Evolutionary conservation across 2,329 filamentous ascomycete species (phyloP).

Genomic region (Cytospora piceae): DNA sequence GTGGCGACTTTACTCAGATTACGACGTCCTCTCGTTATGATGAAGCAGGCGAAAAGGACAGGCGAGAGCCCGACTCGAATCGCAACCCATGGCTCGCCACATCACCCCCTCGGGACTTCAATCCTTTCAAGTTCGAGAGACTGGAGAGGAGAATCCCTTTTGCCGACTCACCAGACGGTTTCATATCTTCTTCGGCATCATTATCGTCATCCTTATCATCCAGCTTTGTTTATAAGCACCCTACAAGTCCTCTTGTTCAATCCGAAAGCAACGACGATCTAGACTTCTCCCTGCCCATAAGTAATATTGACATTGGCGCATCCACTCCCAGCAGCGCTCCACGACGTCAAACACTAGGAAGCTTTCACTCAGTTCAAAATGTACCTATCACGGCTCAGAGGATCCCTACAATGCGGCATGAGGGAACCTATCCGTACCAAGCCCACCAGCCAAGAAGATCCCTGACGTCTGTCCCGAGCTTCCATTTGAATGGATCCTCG

Average conservation of each 20-base stretch:
- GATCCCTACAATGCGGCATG: constrained; percentile 56
- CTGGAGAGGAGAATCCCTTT: constrained; percentile 41
- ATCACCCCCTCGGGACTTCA: constrained; percentile 58
- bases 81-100: constrained; percentile 54
- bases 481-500: constrained; percentile 46
- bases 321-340: constrained; percentile 42
- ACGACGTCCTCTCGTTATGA: constrained; percentile 34
- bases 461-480: constrained; percentile 62
- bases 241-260: constrained; percentile 90
- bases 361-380: constrained; percentile 12
- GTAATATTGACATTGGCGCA: constrained; percentile 53
- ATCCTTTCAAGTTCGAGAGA: constrained; percentile 49
- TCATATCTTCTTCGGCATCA: constrained; percentile 58
- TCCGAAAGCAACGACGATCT: constrained; percentile 83
- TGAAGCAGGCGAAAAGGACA: constrained; percentile 32
- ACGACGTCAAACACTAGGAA: constrained; percentile 72
- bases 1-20: constrained; percentile 65
- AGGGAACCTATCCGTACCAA: constrained; percentile 69
- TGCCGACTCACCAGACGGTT: constrained; percentile 38
- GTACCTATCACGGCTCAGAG: constrained; percentile 33
- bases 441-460: constrained; percentile 80
- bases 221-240: constrained; percentile 82
- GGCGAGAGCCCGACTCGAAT: constrained; percentile 14
- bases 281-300: constrained; percentile 61
- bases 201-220: constrained; percentile 74